Evolutionary conservation across 352 stramenopile genomes (phyloP).

Genomic region (Paralagenidium karlingii): DNA sequence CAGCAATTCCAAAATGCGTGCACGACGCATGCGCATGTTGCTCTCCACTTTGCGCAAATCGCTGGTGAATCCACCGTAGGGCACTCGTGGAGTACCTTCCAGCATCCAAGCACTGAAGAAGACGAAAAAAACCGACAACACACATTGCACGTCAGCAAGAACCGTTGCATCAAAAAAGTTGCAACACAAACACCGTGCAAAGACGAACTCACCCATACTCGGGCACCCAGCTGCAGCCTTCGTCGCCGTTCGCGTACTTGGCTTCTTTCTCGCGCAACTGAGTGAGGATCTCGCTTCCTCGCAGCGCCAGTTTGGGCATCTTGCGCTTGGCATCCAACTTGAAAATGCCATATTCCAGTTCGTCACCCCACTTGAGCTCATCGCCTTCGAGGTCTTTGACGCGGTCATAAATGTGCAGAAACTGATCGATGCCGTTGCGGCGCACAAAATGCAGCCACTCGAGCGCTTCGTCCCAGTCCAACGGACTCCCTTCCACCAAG

Average conservation of each 20-base stretch:
- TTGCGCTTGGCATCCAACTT: conserved; percentile 82
- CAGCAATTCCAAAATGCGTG: conserved; percentile 90
- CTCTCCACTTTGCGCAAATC: conserved; percentile 94
- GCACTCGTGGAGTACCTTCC: conserved; percentile 90
- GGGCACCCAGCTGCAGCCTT: conserved; percentile 96
- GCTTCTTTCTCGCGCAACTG: conserved; percentile 87
- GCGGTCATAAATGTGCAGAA: conserved; percentile 93
- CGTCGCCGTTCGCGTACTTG: conserved; percentile 24
- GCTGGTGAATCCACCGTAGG: conserved; percentile 92
- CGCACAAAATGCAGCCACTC: conserved; percentile 94
- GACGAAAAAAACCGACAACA: not conserved
- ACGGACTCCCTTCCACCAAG: conserved; percentile 87
- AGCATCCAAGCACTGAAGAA: conserved; percentile 93
- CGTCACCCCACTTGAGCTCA: conserved; percentile 96
- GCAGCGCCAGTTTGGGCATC: conserved; percentile 83
- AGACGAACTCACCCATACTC: conserved; percentile 98
- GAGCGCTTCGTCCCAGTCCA: conserved; percentile 93
- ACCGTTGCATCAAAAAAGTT: too few relatives aligned
- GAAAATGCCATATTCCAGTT: conserved; percentile 99
- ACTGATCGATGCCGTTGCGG: conserved; percentile 93
- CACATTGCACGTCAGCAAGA: not conserved
- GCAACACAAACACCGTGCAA: too few relatives aligned
- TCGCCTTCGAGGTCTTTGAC: conserved; percentile 93
- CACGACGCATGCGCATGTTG: conserved; percentile 96
- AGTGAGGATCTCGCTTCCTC: conserved; percentile 90